These are phyloP conservation scores for Corylus americana DNA, from an alignment of 306 rosid species.

Conservation along the genomic window DNA sequence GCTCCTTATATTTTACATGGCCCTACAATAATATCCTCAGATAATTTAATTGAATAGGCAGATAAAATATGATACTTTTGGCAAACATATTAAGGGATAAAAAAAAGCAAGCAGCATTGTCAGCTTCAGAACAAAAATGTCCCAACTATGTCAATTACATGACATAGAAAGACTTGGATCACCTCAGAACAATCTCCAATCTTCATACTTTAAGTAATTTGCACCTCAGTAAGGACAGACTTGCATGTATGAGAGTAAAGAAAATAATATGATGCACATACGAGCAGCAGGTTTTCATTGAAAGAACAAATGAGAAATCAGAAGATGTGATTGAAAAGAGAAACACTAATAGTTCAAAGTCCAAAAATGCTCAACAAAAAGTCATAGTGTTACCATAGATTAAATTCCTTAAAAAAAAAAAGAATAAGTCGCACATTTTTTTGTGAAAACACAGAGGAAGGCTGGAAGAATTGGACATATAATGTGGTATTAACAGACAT, in stretches of 20 bases:
- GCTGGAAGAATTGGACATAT: not conserved
- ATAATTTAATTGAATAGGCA: conserved; percentile 32
- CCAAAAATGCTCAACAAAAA: not conserved
- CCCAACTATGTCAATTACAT: conserved; percentile 6
- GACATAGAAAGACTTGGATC: conserved; percentile 1
- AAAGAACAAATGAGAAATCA: not conserved
- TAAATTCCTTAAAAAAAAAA: not conserved
- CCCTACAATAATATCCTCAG: conserved; percentile 57
- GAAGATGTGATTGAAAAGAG: not conserved
- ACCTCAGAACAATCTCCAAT: not conserved
- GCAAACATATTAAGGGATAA: conserved; percentile 30
- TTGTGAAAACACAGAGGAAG: not conserved
- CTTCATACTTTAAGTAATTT: not conserved
- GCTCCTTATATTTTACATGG: conserved; percentile 60
- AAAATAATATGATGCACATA: not conserved
- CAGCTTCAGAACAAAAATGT: conserved; percentile 9
- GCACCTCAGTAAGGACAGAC: not conserved
- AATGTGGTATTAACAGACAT: not conserved
- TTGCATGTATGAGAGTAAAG: not conserved
- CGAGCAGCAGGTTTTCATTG: not conserved
- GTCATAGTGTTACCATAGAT: not conserved
- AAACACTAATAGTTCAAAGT: not conserved
- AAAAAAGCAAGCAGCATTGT: conserved; percentile 16
- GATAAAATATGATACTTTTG: conserved; percentile 25
- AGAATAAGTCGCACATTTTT: not conserved